Base-by-base conservation (phyloP, 192 early-diverging fungal species). In the Coemansia sp. region DNA sequence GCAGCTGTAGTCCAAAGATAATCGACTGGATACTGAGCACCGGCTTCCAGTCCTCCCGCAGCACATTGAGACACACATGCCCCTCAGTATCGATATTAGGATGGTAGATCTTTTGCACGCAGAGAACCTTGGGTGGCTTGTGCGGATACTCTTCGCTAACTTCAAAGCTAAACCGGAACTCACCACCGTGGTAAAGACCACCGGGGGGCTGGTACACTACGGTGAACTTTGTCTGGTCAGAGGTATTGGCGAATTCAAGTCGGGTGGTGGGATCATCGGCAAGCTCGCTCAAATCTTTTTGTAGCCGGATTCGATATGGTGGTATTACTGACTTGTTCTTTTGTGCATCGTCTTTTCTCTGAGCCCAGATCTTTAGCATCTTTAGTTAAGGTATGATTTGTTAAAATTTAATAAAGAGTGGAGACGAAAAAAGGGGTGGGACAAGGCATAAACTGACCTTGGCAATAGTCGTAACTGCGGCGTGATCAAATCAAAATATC, bases 1-100 rank as follows among this genome's bases (percentile, higher is more conserved):
- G 75, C 76, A 94, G 92, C 67, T 95, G 92, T 53, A 98, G 72
- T 6, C 95, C 95, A 63, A 99, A 91, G 63, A 97, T 69, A 28
- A 97, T 88, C 40, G 93, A 84, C 72, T 94, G 91, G 56, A 99
- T 85, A 69, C 92, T 95, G 56, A 97, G 85, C n/a, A 97, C 97
- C 3, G 97, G 97, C 70, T 95, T 96, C 97, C 97, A 99, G 77
- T 99, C 95, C 73, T 99, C 95, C 62, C 97, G 89, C 66, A 99
- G 82, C 63, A 99, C 93, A 77, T 97, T 97, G 28, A 99, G 82
- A 67, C 97, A 99, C 35, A 99, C 91, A 45, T 97, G 95, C 43
- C 97, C 97, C 55, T 95, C 92, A 7, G 94, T 82, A 68, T 99
- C 94, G 73, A 99, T 96, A 76, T 99, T 99, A 10, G 97, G 97